Evolutionary conservation across 495 filamentous ascomycete species (phyloP), one percentile per base, ranked within the genome.

Genomic region (Lichina pygmaea): DNA sequence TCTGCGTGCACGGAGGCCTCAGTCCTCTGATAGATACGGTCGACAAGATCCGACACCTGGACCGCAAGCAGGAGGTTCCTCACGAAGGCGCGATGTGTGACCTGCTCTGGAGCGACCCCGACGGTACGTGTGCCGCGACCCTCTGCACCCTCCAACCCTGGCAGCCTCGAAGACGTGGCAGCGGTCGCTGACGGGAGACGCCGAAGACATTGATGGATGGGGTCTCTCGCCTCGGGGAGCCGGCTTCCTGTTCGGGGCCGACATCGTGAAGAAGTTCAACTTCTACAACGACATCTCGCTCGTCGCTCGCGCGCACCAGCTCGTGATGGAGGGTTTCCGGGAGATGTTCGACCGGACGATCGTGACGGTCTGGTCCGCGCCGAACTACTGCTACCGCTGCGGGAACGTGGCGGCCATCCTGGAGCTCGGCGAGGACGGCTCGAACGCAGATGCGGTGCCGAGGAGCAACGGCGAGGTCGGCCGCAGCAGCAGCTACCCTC

Each of bases 51-150:
- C 73, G 91, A 30, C 66, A 94, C 12, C 70, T 97, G 30, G 89
- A 97, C 60, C 75, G 89, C 40, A 97, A 95, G 60, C 89, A 97
- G 61, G 89, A 97, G 60, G 89, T 97, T 3, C 89, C 89, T 0
- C 89, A 97, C 59, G 89, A 97, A 65, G 89, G 89, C 44, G 83
- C 89, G 51, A 97, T 97, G 89, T 97, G 89, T 58, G 89, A 97
- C 62, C 65, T 97, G 6, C 68, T 97, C 11, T 97, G 89, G 89
- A 92, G 82, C 6, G 89, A 97, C 60, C 89, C 89, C 0, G 89
- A 97, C 58, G 48, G 46, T 48, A 36, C 10, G 11, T 24, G 24
- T 24, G 24, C 2, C 24, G 24, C 24, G 4, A 1, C 24, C 24
- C 24, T 24, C 24, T 24, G 2, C 24, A 24, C 24, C 24, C 24